These are phyloP conservation scores for Wickerhamiella siamensis DNA, from an alignment of 805 yeast genomes.

Conservation along the genomic window DNA sequence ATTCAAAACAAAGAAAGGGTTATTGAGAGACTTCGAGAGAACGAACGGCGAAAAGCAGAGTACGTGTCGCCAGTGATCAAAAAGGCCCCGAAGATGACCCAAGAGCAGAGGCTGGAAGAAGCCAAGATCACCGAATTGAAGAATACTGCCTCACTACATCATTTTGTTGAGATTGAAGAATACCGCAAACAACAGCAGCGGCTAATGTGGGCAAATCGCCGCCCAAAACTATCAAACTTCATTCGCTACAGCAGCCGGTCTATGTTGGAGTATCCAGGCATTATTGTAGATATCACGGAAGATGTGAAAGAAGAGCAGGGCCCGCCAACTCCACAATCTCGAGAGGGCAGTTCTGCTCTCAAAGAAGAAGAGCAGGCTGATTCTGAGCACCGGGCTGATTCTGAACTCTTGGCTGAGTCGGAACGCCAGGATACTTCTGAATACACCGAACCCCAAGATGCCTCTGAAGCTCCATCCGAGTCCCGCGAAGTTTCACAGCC, in stretches of 20 bases:
- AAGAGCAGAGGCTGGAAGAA: slow-evolving; percentile 61
- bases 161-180: slow-evolving; percentile 73
- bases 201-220: slow-evolving; percentile 51
- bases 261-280: not conserved
- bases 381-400: not conserved
- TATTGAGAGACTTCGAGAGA: slow-evolving; percentile 52
- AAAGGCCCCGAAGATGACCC: slow-evolving; percentile 33
- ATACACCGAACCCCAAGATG: not conserved
- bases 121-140: slow-evolving; percentile 75
- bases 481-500: not conserved
- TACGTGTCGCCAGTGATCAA: slow-evolving; percentile 25
- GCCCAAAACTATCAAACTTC: slow-evolving; percentile 45
- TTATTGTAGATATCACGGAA: not conserved
- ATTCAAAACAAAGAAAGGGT: slow-evolving; percentile 65
- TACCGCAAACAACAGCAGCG: slow-evolving; percentile 66
- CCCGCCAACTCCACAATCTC: slow-evolving; percentile 9
- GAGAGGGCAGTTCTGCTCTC: not conserved
- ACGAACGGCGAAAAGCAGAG: slow-evolving; percentile 41
- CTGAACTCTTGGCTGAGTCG: not conserved
- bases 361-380: not conserved
- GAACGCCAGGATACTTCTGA: not conserved
- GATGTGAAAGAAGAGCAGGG: slow-evolving; percentile 13
- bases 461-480: not conserved
- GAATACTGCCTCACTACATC: slow-evolving; percentile 57
- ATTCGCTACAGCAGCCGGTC: slow-evolving; percentile 27